Base-by-base conservation (phyloP, 345 rosid genomes). In the Eucalyptus shirleyi region DNA sequence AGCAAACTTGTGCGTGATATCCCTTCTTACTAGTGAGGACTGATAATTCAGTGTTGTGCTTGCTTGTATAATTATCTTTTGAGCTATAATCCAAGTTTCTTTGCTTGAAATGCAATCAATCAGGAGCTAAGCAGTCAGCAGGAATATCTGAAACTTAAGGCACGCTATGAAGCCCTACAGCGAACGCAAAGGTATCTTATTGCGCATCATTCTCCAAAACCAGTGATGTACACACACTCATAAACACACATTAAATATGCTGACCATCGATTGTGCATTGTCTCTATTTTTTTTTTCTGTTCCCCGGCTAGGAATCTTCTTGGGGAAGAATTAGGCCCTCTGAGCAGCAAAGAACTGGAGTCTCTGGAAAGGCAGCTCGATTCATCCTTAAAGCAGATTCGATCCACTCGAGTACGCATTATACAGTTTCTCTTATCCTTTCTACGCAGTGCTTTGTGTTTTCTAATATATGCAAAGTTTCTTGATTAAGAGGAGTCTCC, bases 351-450 rank as follows among this genome's bases (percentile, higher is more conserved):
- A 83, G 99, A 97, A 89, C 97, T 97, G 86, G 99, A 97, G 92
- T 93, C 98, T 13, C 97, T 98, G 34, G 99, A 98, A 91, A 96
- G 97, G 94, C 99, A 98, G 93, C 98, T 98, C 34, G 99, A 98
- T 92, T 91, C 95, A 90, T 98, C 99, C 32, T 81, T 98, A 94
- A 98, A 95, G 94, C 99, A 95, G 92, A 98, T 96, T 90, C 92
- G 98, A 93, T 97, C 96, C 88, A 96, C 96, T 14, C 87, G 98
- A 93, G 99, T 97, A 96, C 30, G 32, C 30, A 83, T 50, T 45
- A 42, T 21, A 45, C 80, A 18, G n/a, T 62, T 55, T 45, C 12
- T 62, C 9, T 50, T 82, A 13, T 30, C 40, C 40, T 55, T 19
- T 47, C 51, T 30, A 23, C 12, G 4, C 50, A 37, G 32, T 5